A percentile compares a stretch with the other conserved stretches of the same genome.
Conservation (phyloP, 202 grass and related monocot species). For the Brachypodium distachyon region DNA sequence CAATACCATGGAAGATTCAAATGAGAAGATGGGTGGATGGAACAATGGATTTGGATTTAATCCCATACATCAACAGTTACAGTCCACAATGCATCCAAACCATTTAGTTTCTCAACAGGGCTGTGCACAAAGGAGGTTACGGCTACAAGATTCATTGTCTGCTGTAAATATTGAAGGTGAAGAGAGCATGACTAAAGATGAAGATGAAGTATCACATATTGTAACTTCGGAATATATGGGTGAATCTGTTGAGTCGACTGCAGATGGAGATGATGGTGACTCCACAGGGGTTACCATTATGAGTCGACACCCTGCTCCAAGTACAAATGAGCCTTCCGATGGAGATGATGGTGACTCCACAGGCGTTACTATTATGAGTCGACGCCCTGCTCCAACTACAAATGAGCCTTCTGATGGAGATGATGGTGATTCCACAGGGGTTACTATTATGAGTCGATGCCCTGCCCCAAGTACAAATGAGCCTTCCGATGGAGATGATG, state of each 20-base stretch:
- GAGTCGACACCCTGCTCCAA: neutral
- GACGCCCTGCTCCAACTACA: constrained; percentile 4
- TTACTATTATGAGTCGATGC: neutral
- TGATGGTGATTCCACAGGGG: constrained; percentile 1
- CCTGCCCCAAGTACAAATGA: neutral
- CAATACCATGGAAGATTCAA: constrained; percentile 48
- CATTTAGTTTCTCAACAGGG: constrained; percentile 19
- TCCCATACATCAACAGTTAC: constrained; percentile 20
- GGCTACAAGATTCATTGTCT: constrained; percentile 1
- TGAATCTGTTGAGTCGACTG: constrained; percentile 4
- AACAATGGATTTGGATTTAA: constrained; percentile 28
- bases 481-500: constrained; percentile 15
- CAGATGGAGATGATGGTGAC: constrained; percentile 27
- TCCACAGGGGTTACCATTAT: constrained; percentile 33
- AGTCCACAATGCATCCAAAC: neutral
- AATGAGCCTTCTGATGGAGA: neutral
- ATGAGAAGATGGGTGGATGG: constrained; percentile 13
- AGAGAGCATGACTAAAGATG: constrained; percentile 7
- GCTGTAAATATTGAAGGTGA: neutral
- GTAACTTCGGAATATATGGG: constrained; percentile 4
- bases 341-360: constrained; percentile 27
- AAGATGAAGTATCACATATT: constrained; percentile 20
- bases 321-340: neutral
- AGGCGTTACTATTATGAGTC: constrained; percentile 29
- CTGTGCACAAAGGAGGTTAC: constrained; percentile 31